Percentiles rank a stretch among this genome's conserved stretches.
Evolutionary conservation across 345 rosid species (phyloP).

Genomic region (Euphorbia lathyris): DNA sequence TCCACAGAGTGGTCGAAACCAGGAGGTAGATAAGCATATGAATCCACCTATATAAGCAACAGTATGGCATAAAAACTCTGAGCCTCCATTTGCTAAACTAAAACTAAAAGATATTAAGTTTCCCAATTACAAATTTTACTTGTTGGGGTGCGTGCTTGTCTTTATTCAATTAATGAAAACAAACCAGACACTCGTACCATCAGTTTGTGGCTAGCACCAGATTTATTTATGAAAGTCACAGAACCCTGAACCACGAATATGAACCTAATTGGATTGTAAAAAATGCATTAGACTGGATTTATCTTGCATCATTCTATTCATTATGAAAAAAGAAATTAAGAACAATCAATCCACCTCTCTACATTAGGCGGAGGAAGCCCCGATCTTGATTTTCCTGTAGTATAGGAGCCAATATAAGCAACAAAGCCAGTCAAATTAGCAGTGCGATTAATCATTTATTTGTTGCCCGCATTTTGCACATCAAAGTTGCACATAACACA

Average conservation of each 20-base stretch:
- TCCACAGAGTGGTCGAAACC: constrained; percentile 56
- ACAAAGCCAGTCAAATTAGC: neutral
- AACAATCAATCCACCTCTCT: constrained; percentile 54
- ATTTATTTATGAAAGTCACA: constrained; percentile 45
- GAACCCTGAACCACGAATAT: constrained; percentile 74
- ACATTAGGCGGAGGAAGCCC: constrained; percentile 53
- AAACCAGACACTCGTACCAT: constrained; percentile 38
- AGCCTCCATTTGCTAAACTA: constrained; percentile 4
- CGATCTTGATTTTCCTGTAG: constrained; percentile 76
- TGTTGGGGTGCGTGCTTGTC: neutral
- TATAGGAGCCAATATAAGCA: constrained; percentile 10
- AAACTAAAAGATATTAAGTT: constrained; percentile 4
- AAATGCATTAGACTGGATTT: constrained; percentile 8
- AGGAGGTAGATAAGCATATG: constrained; percentile 83
- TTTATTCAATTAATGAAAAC: neutral
- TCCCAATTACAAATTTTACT: neutral
- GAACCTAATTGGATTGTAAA: constrained; percentile 42
- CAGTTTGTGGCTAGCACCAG: constrained; percentile 41
- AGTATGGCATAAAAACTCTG: constrained; percentile 7
- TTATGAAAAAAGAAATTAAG: neutral
- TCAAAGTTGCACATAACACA: constrained; percentile 11
- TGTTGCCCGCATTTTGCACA: neutral
- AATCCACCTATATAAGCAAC: constrained; percentile 59
- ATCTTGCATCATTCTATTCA: neutral
- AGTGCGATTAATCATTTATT: neutral